A percentile compares a stretch with the other conserved stretches of the same genome.
These are phyloP conservation scores for Mucor lusitanicus DNA, from an alignment of 371 early-diverging fungal genomes.

Conservation along the genomic window DNA sequence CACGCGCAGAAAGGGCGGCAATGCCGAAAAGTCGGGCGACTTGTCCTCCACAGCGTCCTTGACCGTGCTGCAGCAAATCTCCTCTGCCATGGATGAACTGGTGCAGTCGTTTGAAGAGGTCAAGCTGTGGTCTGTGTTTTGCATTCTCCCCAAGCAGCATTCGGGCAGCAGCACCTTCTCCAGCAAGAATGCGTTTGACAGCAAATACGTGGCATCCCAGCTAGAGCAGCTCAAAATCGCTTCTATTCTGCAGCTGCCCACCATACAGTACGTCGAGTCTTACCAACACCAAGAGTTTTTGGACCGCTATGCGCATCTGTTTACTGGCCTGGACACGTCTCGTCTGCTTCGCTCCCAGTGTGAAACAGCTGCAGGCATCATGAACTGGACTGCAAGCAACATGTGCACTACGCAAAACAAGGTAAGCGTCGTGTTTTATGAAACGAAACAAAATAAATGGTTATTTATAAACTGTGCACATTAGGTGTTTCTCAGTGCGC, in stretches of 20 bases:
- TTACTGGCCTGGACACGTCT: constrained; percentile 45
- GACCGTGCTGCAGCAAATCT: constrained; percentile 62
- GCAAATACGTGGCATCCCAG: constrained; percentile 60
- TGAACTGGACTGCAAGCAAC: constrained; percentile 69
- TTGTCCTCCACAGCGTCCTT: background rate
- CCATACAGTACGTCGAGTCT: constrained; percentile 57
- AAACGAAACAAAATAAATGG: background rate
- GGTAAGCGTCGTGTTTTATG: constrained; percentile 17
- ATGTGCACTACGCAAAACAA: constrained; percentile 70
- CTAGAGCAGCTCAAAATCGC: constrained; percentile 53
- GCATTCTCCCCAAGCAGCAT: constrained; percentile 73
- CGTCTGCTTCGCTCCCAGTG: constrained; percentile 52
- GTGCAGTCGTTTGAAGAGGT: constrained; percentile 81
- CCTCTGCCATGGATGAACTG: constrained; percentile 75
- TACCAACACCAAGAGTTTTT: constrained; percentile 67
- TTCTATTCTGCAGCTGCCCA: constrained; percentile 50
- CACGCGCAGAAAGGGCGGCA: constrained; percentile 22
- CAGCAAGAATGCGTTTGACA: constrained; percentile 51
- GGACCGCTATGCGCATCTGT: constrained; percentile 63
- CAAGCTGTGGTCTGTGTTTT: constrained; percentile 84
- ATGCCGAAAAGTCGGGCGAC: constrained; percentile 19
- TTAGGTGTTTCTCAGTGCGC: constrained; percentile 73
- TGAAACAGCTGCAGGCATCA: constrained; percentile 57
- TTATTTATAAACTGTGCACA: constrained; percentile 2
- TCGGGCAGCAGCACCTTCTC: constrained; percentile 28